Base-by-base conservation (phyloP, 352 stramenopile species). In the Phytophthora pinifolia region DNA sequence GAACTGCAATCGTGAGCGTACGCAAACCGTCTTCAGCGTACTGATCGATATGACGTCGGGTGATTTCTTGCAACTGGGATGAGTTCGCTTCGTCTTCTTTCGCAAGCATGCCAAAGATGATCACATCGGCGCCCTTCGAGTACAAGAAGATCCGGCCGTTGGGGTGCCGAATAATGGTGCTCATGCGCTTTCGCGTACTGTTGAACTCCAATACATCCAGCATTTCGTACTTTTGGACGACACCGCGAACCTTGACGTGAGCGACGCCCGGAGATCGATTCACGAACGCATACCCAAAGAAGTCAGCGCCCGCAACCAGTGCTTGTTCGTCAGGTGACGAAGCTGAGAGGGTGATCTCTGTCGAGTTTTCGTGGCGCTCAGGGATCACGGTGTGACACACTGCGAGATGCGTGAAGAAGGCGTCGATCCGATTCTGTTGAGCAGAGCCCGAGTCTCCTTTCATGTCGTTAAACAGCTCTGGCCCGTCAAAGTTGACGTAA, bases 381-480 rank as follows among this genome's bases (percentile, higher is more conserved):
- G 98, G 95, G 38, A 99, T 98, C 45, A 99, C 96, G 4, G 96
- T 99, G 74, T 99, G 92, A 62, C 92, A 97, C 6, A 98, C 73
- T 0, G 91, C 84, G 15, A 98, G 48, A 59, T 91, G 87, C 32
- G 58, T 86, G 51, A 82, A 96, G 59, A 90, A 98, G 50, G 65
- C 85, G 31, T 93, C 71, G 13, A 90, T 85, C 0, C 75, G 62
- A 22, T 72, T 56, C 39, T 84, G 54, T 48, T 92, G 83, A 8
- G 65, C 51, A 1, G 45, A 48, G 2, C 74, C 81, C 0, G 81
- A 78, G 12, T 65, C 65, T 7, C 74, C 79, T 27, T 91, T 74
- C 56, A 89, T 79, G 31, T 91, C 70, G 6, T 79, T 73, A 33
- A 77, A 83, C 2, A 92, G 48, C 34, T 89, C 72, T 0, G 79